phyloP scores from a whole-genome alignment of 257 asterid species.

The Salvia hispanica region DNA sequence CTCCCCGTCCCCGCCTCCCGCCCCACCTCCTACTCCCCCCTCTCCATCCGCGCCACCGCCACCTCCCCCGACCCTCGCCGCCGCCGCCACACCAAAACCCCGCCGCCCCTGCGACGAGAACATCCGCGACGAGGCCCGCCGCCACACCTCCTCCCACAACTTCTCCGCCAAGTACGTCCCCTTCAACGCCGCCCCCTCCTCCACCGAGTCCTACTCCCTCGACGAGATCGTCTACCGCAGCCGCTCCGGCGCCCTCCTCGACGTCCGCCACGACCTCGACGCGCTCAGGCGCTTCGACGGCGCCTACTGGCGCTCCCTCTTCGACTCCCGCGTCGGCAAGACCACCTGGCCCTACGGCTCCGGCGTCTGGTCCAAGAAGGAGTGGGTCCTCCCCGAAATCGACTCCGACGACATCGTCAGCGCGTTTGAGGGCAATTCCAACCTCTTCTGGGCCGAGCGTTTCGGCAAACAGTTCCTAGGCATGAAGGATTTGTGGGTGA shows the following conservation, averaged over 20 bases:
- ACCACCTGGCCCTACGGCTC: slow-evolving; percentile 90
- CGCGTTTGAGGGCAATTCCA: slow-evolving; percentile 76
- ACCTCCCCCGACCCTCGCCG: slow-evolving; percentile 40
- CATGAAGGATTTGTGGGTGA: slow-evolving; percentile 84
- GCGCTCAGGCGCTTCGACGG: slow-evolving; percentile 75
- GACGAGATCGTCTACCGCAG: slow-evolving; percentile 83
- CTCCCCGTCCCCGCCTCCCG: slow-evolving; percentile 33
- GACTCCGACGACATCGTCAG: slow-evolving; percentile 71
- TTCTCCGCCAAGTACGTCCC: slow-evolving; percentile 81
- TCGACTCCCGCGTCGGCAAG: slow-evolving; percentile 83
- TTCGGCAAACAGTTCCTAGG: slow-evolving; percentile 80
- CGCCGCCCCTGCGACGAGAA: slow-evolving; percentile 74
- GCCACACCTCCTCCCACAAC: slow-evolving; percentile 54
- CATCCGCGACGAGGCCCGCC: slow-evolving; percentile 89
- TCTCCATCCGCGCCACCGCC: slow-evolving; percentile 48
- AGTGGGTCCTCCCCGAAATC: slow-evolving; percentile 83
- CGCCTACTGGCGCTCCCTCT: slow-evolving; percentile 65
- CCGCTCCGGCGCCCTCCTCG: slow-evolving; percentile 83
- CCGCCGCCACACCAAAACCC: slow-evolving; percentile 44
- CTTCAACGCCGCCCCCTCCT: slow-evolving; percentile 53
- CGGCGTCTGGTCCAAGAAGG: slow-evolving; percentile 90
- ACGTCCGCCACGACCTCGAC: slow-evolving; percentile 77
- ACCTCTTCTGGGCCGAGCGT: slow-evolving; percentile 87
- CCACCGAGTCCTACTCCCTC: slow-evolving; percentile 65
- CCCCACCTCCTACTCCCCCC: slow-evolving; percentile 26